Percentiles rank a stretch among this genome's conserved stretches.
These are phyloP conservation scores for Taiozyma sp. DNA, from an alignment of 1,139 yeast species.

Conservation along the genomic window DNA sequence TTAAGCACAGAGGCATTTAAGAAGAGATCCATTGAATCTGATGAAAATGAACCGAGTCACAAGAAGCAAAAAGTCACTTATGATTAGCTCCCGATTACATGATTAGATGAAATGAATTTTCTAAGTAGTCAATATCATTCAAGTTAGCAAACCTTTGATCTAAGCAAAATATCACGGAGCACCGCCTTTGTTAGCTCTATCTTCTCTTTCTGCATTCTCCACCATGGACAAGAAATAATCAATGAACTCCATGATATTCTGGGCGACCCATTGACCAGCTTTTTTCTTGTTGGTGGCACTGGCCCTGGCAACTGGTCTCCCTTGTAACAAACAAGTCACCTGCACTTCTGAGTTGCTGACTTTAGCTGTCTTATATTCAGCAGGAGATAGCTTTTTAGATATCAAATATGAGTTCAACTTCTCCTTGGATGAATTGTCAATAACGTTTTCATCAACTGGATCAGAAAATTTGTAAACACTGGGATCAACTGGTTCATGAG, in stretches of 20 bases:
- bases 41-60: neutral
- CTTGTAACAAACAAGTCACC: slow-evolving; percentile 12
- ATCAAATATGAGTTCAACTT: slow-evolving; percentile 10
- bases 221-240: slow-evolving; percentile 6
- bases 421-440: slow-evolving; percentile 15
- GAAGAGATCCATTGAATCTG: neutral
- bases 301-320: slow-evolving; percentile 11
- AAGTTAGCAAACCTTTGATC: neutral
- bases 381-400: slow-evolving; percentile 8
- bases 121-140: neutral
- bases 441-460: slow-evolving; percentile 2
- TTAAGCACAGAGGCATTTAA: neutral
- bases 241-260: slow-evolving; percentile 10
- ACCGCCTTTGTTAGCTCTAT: neutral
- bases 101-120: neutral
- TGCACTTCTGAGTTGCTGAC: slow-evolving; percentile 14
- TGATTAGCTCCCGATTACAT: neutral
- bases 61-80: neutral
- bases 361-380: slow-evolving; percentile 16
- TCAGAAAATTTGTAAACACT: neutral
- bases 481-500: neutral
- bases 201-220: neutral
- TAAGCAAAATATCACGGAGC: neutral
- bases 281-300: slow-evolving; percentile 16
- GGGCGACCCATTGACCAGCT: slow-evolving; percentile 18